phyloP scores from a whole-genome alignment of 179 eudicot genomes.

The Sideroxylon spinosum region DNA sequence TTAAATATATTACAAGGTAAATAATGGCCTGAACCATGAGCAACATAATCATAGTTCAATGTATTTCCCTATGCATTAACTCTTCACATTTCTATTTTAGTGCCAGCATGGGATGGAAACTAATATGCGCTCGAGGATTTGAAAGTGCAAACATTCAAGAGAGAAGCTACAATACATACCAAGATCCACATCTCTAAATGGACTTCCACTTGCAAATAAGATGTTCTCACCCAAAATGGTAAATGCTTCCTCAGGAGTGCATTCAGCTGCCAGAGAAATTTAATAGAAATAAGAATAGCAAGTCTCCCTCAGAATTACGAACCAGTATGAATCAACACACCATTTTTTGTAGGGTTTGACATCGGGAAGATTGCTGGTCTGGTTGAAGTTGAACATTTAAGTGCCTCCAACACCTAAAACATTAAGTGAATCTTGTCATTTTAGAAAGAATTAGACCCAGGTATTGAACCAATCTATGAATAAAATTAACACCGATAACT shows the following conservation, averaged over 20 bases:
- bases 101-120: not conserved
- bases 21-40: not conserved
- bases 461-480: not conserved
- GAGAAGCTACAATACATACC: conserved; percentile 37
- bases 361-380: conserved; percentile 94
- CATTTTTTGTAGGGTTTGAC: conserved; percentile 96
- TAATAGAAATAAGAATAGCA: conserved; percentile 9
- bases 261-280: conserved; percentile 63
- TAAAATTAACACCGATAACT: not conserved
- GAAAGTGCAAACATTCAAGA: not conserved
- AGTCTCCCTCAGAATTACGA: not conserved
- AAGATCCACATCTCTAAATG: conserved; percentile 74
- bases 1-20: not conserved
- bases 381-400: conserved; percentile 77
- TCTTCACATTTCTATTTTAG: conserved; percentile 1
- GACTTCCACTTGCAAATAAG: conserved; percentile 94
- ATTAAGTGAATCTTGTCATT: not conserved
- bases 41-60: conserved; percentile 5
- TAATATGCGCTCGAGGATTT: not conserved
- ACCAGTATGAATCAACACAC: conserved; percentile 29
- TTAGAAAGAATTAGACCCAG: not conserved
- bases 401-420: conserved; percentile 82
- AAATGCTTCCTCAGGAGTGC: conserved; percentile 94
- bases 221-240: conserved; percentile 78
- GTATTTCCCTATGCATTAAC: not conserved